These are phyloP conservation scores for Cercospora sp. DNA, from an alignment of 2,329 filamentous ascomycete species.

Conservation along the genomic window DNA sequence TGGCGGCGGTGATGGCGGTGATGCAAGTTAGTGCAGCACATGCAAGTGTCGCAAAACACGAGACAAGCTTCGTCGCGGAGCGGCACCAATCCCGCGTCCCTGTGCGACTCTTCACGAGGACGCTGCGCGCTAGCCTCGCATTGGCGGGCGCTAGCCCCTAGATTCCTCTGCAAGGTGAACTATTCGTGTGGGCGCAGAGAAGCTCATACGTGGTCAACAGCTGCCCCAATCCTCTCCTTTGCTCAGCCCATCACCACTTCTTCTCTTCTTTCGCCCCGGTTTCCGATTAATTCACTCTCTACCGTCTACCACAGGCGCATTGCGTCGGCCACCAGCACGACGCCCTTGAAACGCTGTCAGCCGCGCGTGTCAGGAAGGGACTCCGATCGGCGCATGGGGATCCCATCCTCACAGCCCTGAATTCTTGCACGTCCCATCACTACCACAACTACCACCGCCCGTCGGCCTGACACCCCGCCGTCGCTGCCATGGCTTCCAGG, in stretches of 20 bases:
- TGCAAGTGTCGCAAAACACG: neutral
- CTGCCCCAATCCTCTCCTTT: neutral
- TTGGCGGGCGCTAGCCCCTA: neutral
- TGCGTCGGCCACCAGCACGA: slow-evolving; percentile 3
- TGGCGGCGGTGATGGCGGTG: neutral
- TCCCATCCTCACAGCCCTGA: slow-evolving; percentile 1
- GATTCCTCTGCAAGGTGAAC: neutral
- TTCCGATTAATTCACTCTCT: neutral
- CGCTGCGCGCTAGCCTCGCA: neutral
- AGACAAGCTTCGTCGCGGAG: neutral
- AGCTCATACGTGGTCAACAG: slow-evolving; percentile 2
- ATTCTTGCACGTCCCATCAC: neutral
- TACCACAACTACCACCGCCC: neutral
- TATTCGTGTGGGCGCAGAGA: neutral
- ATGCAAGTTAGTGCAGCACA: neutral
- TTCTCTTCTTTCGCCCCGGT: slow-evolving; percentile 1
- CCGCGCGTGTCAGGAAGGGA: neutral
- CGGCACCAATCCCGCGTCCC: neutral
- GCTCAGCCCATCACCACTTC: neutral
- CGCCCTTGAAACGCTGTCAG: neutral
- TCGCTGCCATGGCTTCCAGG: slow-evolving; percentile 27
- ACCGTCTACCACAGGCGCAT: neutral
- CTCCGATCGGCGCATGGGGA: slow-evolving; percentile 5
- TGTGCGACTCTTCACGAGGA: neutral
- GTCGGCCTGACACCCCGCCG: neutral